A percentile compares a stretch with the other conserved stretches of the same genome.
Evolutionary conservation across 345 rosid genomes (phyloP).

Genomic region (Cardamine resedifolia): DNA sequence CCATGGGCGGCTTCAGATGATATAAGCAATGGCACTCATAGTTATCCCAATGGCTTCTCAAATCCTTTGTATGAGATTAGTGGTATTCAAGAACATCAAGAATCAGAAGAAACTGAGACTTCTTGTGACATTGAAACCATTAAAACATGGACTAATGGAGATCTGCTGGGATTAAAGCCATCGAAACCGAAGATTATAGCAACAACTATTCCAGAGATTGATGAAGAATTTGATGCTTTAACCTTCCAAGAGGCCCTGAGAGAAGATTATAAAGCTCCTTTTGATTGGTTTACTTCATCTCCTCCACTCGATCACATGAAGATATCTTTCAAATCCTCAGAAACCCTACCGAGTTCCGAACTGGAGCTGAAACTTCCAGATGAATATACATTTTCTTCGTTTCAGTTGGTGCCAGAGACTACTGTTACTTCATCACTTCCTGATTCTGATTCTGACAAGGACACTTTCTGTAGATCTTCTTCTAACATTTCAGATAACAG

Average conservation of each 20-base stretch:
- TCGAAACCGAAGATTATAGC: slow-evolving; percentile 65
- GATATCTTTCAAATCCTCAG: slow-evolving; percentile 74
- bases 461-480: slow-evolving; percentile 85
- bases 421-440: slow-evolving; percentile 37
- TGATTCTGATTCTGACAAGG: slow-evolving; percentile 76
- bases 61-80: slow-evolving; percentile 31
- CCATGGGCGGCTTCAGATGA: slow-evolving; percentile 39
- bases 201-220: slow-evolving; percentile 31
- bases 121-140: slow-evolving; percentile 41
- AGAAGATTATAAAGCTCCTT: slow-evolving; percentile 40
- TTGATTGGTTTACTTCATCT: slow-evolving; percentile 64
- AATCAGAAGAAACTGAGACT: slow-evolving; percentile 39
- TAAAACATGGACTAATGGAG: slow-evolving; percentile 81
- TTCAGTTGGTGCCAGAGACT: slow-evolving; percentile 83
- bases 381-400: slow-evolving; percentile 71
- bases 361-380: slow-evolving; percentile 69
- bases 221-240: slow-evolving; percentile 13
- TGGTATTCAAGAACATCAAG: slow-evolving; percentile 32
- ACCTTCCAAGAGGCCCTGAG: slow-evolving; percentile 21
- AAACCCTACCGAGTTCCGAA: slow-evolving; percentile 56
- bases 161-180: slow-evolving; percentile 75
- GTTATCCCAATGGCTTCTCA: slow-evolving; percentile 34
- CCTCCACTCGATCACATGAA: slow-evolving; percentile 94
- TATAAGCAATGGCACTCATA: slow-evolving; percentile 27
- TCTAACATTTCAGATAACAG: slow-evolving; percentile 68